Evolutionary conservation across 164 flowering plant species (phyloP).

Genomic region (Sedum album): DNA sequence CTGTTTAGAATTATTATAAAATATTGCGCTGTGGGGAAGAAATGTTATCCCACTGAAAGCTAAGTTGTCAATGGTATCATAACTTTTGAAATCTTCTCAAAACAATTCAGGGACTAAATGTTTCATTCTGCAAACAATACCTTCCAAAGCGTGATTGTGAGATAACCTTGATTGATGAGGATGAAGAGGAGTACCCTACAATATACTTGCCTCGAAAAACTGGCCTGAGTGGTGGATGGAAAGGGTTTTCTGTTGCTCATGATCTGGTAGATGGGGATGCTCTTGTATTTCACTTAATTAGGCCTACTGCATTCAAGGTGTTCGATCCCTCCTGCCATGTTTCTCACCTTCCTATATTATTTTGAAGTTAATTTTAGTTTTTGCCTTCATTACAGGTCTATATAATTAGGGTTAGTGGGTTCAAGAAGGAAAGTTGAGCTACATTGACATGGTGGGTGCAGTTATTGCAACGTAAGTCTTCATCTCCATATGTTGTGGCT

Average conservation of each 20-base stretch:
- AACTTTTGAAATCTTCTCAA: neutral
- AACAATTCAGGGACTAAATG: conserved; percentile 44
- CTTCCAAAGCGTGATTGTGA: conserved; percentile 27
- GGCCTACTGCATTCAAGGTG: conserved; percentile 29
- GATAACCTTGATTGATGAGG: conserved; percentile 35
- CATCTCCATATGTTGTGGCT: too few relatives aligned
- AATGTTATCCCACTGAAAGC: too few relatives aligned
- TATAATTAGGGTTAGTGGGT: conserved; percentile 2
- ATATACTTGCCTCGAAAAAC: conserved; percentile 26
- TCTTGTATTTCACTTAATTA: conserved; percentile 30
- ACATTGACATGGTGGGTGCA: neutral
- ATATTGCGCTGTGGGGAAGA: too few relatives aligned
- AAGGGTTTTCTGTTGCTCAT: conserved; percentile 41
- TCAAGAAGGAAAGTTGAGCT: neutral
- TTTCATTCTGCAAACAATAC: conserved; percentile 32
- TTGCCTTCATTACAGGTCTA: neutral
- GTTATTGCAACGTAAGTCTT: neutral
- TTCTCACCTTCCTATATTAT: neutral
- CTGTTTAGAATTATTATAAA: too few relatives aligned
- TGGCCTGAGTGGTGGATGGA: conserved; percentile 53
- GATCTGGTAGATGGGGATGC: conserved; percentile 40
- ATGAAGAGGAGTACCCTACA: conserved; percentile 20
- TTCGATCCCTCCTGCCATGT: neutral
- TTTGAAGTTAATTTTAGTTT: neutral
- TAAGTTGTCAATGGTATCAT: neutral